phyloP scores from a whole-genome alignment of 176 grass and related monocot genomes.

The Urochloa ruziziensis region DNA sequence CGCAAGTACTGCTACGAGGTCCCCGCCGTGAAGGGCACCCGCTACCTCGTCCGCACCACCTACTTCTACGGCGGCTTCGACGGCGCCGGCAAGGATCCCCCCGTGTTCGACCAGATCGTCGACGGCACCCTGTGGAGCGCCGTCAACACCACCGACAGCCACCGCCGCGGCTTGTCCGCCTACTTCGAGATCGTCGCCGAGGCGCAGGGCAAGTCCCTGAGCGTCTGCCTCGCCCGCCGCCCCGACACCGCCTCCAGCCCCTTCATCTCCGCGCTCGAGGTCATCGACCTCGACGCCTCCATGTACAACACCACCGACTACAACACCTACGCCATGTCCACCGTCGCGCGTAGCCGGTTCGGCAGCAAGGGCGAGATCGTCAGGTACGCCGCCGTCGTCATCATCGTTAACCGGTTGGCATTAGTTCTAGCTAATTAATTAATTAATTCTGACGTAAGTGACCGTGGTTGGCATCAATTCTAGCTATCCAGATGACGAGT shows the following conservation, averaged over 20 bases:
- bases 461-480: constrained; percentile 16
- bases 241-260: constrained; percentile 59
- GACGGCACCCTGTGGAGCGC: constrained; percentile 81
- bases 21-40: constrained; percentile 61
- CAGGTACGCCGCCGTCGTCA: constrained; percentile 43
- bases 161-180: constrained; percentile 63
- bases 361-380: constrained; percentile 61
- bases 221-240: constrained; percentile 77
- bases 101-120: constrained; percentile 91
- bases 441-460: constrained; percentile 36
- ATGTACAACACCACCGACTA: constrained; percentile 82
- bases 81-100: constrained; percentile 56
- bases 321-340: constrained; percentile 51
- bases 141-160: constrained; percentile 67
- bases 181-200: constrained; percentile 80
- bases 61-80: constrained; percentile 96
- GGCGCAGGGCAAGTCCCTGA: constrained; percentile 58
- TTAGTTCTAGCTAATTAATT: too few species aligned
- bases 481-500: constrained; percentile 99
- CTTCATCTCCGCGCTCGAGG: constrained; percentile 85
- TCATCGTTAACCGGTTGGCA: too few species aligned
- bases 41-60: constrained; percentile 87
- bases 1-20: constrained; percentile 79
- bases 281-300: constrained; percentile 71
- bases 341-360: constrained; percentile 56